phyloP scores from a whole-genome alignment of 306 rosid genomes.

The Sphenostylis stenocarpa region DNA sequence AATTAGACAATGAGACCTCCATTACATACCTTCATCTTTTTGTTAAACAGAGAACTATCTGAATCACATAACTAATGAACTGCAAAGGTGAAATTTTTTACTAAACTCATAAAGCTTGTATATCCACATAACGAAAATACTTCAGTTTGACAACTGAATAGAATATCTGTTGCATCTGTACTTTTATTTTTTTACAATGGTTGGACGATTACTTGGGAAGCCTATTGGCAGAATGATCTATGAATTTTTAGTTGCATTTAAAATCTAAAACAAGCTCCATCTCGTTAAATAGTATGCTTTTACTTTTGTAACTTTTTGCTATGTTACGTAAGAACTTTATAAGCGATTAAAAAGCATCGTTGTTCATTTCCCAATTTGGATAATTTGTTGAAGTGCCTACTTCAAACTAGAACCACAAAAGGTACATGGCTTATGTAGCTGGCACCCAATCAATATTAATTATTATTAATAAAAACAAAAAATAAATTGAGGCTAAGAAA shows the following conservation, averaged over 20 bases:
- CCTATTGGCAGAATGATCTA: neutral
- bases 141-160: neutral
- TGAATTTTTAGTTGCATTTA: neutral
- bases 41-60: neutral
- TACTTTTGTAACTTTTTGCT: conserved; percentile 2
- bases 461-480: neutral
- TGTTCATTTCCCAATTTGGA: conserved; percentile 8
- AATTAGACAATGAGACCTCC: conserved; percentile 12
- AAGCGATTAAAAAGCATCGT: conserved; percentile 8
- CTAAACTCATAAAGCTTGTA: neutral
- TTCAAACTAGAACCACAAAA: conserved; percentile 26
- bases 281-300: conserved; percentile 8
- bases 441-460: conserved; percentile 3
- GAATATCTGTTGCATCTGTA: neutral
- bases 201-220: conserved; percentile 8
- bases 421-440: neutral
- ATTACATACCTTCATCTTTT: neutral
- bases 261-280: conserved; percentile 2
- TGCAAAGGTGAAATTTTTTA: neutral
- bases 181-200: neutral
- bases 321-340: neutral
- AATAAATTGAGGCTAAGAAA: conserved; percentile 13
- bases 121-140: too few species aligned
- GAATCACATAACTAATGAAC: neutral
- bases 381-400: conserved; percentile 11